These are phyloP conservation scores for Jamesozyma gamospora DNA, from an alignment of 805 yeast genomes.

Conservation along the genomic window DNA sequence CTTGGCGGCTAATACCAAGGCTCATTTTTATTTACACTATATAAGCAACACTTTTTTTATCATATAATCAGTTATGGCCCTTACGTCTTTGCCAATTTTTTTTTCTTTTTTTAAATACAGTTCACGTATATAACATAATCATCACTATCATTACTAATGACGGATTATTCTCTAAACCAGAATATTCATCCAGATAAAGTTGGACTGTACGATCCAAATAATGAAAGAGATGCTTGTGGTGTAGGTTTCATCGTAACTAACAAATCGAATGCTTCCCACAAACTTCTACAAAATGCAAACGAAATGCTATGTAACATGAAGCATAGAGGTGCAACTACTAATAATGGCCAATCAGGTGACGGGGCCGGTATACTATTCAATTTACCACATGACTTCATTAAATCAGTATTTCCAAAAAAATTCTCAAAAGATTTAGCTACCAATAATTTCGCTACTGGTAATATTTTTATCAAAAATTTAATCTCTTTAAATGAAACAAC, in stretches of 20 bases:
- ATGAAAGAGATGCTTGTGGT: slow-evolving; percentile 96
- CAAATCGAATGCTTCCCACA: slow-evolving; percentile 80
- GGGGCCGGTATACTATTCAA: slow-evolving; percentile 97
- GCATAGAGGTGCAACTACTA: slow-evolving; percentile 96
- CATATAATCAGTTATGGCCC: too few relatives aligned
- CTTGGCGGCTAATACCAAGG: too few relatives aligned
- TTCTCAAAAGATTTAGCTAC: slow-evolving; percentile 58
- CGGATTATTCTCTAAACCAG: too few relatives aligned
- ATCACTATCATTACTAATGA: too few relatives aligned
- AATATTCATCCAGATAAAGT: slow-evolving; percentile 28
- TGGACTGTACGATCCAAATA: slow-evolving; percentile 89
- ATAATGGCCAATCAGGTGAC: slow-evolving; percentile 88
- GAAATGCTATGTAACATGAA: slow-evolving; percentile 92
- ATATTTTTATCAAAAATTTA: slow-evolving; percentile 56
- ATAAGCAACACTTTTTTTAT: too few relatives aligned
- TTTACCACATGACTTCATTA: slow-evolving; percentile 80
- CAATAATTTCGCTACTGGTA: slow-evolving; percentile 61
- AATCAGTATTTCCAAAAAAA: slow-evolving; percentile 70
- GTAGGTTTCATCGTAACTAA: slow-evolving; percentile 95
- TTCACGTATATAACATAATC: too few relatives aligned
- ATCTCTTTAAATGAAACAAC: slow-evolving; percentile 2
- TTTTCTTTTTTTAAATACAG: too few relatives aligned
- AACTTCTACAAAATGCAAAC: slow-evolving; percentile 84
- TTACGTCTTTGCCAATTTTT: too few relatives aligned
- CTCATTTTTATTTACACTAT: too few relatives aligned